Base-by-base conservation (phyloP, 116 monocot genomes). In the Trichopus zeylanicus region DNA sequence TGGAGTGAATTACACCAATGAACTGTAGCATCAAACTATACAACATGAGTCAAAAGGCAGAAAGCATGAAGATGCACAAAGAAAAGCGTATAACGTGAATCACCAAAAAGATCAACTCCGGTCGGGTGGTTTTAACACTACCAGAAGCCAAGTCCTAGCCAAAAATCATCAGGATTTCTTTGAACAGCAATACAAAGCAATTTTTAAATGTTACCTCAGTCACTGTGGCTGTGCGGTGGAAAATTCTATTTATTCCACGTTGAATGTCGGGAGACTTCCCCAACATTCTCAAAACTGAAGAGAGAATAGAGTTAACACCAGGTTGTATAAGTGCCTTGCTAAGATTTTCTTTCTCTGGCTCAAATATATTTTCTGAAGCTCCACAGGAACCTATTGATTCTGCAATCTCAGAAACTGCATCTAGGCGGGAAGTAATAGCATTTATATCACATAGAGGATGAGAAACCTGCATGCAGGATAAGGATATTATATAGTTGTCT, bases 181-280 rank as follows among this genome's bases (percentile, higher is more conserved):
- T 13, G n/a, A 42, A 1, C 13, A 42, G n/a, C 13, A 42, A 3
- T 42, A 42, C 3, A 37, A 4, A 15, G n/a, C 3, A 16, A 42
- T 16, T 7, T 32, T 18, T 5, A 6, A 23, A 19, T 4, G 67
- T 19, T 64, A 91, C 98, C 91, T 98, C 98, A 28, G 72, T 6
- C 58, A 85, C 49, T 58, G 77, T 88, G 26, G 88, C 80, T 66
- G 88, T 91, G 55, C 67, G 70, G 53, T 98, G 83, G 59, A 91
- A 88, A 65, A 98, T 85, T 80, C 92, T 88, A 55, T 88, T 78
- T 59, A 98, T 76, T 77, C 98, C 98, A 54, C 92, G 85, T 31
- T 98, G 88, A 71, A 98, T 46, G 76, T 98, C 98, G 59, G 81
- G 77, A 13, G 70, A 71, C 67, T 67, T 88, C 56, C 62, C 82